Base-by-base conservation (phyloP, 208 protist genomes). In the Porcisia deanei region DNA sequence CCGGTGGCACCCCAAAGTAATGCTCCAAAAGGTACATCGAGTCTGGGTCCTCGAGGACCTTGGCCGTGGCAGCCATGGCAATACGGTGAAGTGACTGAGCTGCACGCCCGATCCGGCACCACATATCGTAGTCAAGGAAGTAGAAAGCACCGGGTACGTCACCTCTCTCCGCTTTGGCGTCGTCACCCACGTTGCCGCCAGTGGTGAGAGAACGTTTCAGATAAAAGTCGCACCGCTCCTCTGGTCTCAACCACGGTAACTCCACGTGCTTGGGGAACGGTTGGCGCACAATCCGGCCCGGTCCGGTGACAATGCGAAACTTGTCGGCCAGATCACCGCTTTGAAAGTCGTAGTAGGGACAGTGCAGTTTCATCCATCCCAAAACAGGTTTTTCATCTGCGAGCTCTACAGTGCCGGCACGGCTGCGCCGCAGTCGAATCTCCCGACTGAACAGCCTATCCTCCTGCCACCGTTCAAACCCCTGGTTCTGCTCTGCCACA, bases 81-180 rank as follows among this genome's bases (percentile, higher is more conserved):
- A 96, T 71, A 41, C 77, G 80, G 79, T 94, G 89, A 45, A 96
- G 82, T 14, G 86, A 88, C 60, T 83, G 78, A 22, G 89, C 83
- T 0, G 88, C 92, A 34, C 84, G 85, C 52, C 88, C 70, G 58
- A 96, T 84, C 25, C 84, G 84, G 73, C 78, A 85, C 82, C 85
- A 96, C 81, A 93, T 92, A 79, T 96, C 82, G 70, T 91, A 91
- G 84, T 94, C 92, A 53, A 92, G 68, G 52, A 88, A 82, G 83
- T 94, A 96, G 63, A 90, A 94, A 18, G 83, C 89, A 22, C 84
- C 73, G 22, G 89, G 85, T 34, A 92, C 87, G 72, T 92, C 87
- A 57, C 49, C 55, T 54, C 81, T 80, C 52, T 69, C 69, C 6
- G 86, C 86, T 22, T 63, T 58, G 3, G 81, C 87, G 9, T 69